Base-by-base conservation (phyloP, 208 protist species). In the Blechomonas ayalai region DNA sequence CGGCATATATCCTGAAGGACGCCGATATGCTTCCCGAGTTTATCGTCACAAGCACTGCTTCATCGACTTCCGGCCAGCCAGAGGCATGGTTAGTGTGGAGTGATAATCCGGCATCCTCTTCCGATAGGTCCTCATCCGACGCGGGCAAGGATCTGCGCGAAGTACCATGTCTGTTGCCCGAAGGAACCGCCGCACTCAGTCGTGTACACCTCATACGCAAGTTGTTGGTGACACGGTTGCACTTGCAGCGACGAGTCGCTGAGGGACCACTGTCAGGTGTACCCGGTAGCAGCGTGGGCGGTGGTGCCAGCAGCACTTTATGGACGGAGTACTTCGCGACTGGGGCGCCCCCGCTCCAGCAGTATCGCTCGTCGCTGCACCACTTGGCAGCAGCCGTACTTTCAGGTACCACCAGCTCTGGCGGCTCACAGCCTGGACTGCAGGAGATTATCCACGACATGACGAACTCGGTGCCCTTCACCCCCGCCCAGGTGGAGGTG, bases 11-110 rank as follows among this genome's bases (percentile, higher is more conserved):
- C 43, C 50, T 89, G 46, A 63, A 67, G 3, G 76, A 92, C 29
- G 54, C 45, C 12, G 84, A 92, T 41, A 55, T 87, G 66, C 67
- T 92, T 3, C 50, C 77, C 2, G 75, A 86, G 10, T 70, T 89
- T 38, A 48, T 89, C 8, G 40, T 43, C 16, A 69, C 76, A 22
- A 80, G 79, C 42, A 70, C 70, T 18, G 29, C 25, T 9, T 12
- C 38, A 19, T 41, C 35, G 27, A 16, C 22, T 26, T 8, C 41
- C 16, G 58, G 67, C 2, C 35, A 39, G 37, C 58, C 73, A 2
- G 61, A 79, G n/a, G 76, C 81, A 38, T 83, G 66, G 70, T 56
- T 85, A 5, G 38, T 85, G 35, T 61, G 15, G 20, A 20, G 42
- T 25, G 35, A 39, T 12, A 9, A 15, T 24, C 23, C n/a, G n/a